These are phyloP conservation scores for Sphagnum fallax DNA, from an alignment of 228 moss, liverwort and hornwort species.

Conservation along the genomic window DNA sequence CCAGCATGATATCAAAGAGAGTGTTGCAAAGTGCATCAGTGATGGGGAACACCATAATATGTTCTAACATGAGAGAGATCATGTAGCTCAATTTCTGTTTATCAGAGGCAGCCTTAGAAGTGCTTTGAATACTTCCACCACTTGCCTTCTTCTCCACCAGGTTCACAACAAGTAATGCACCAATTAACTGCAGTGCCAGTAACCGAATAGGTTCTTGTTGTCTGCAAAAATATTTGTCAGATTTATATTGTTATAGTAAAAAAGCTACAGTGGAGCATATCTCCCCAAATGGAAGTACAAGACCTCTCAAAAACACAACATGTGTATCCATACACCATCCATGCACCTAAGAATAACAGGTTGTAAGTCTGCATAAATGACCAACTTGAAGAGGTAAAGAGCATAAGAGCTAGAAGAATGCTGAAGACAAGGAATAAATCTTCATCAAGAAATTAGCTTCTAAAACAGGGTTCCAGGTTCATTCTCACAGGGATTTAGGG, in stretches of 20 bases:
- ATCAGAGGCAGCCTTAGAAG: slow-evolving; percentile 19
- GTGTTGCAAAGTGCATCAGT: slow-evolving; percentile 23
- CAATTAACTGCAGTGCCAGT: slow-evolving; percentile 30
- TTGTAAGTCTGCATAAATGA: too few relatives aligned
- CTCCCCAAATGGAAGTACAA: too few relatives aligned
- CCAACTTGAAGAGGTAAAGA: too few relatives aligned
- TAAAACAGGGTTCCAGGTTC: too few relatives aligned
- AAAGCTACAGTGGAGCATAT: not conserved
- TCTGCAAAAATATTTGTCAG: slow-evolving; percentile 10
- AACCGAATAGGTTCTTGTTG: slow-evolving; percentile 29
- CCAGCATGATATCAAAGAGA: slow-evolving; percentile 31
- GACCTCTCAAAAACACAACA: too few relatives aligned
- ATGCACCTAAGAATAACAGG: too few relatives aligned
- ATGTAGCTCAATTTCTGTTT: slow-evolving; percentile 24
- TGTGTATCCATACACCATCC: too few relatives aligned
- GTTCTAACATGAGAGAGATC: slow-evolving; percentile 19
- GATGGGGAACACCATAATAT: slow-evolving; percentile 21
- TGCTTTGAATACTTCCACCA: slow-evolving; percentile 14
- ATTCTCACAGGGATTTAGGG: too few relatives aligned
- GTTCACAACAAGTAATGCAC: slow-evolving; percentile 22
- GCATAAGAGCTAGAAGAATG: too few relatives aligned
- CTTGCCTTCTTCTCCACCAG: slow-evolving; percentile 24
- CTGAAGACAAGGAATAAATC: too few relatives aligned
- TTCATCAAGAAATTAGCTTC: too few relatives aligned
- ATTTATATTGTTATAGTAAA: not conserved